Evolutionary conservation across 371 early-diverging fungal genomes (phyloP).

Genomic region (Mucor mucedo): DNA sequence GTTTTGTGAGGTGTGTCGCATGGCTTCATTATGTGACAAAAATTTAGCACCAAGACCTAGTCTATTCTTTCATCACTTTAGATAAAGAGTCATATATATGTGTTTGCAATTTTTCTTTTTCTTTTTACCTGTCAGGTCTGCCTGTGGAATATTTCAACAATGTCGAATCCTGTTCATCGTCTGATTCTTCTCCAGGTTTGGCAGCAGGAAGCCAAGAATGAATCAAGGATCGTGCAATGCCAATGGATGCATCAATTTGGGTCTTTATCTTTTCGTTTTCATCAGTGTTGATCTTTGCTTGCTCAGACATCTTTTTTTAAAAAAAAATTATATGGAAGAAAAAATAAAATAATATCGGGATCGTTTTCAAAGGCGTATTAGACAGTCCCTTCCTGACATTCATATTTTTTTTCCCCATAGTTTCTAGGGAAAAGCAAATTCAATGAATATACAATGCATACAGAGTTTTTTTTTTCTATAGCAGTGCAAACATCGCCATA

Average conservation of each 20-base stretch:
- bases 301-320: constrained; percentile 4
- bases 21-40: constrained; percentile 62
- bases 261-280: constrained; percentile 52
- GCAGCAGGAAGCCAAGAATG: constrained; percentile 53
- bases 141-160: constrained; percentile 43
- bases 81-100: too few relatives aligned
- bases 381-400: too few relatives aligned
- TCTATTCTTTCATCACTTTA: constrained; percentile 30
- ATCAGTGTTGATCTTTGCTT: constrained; percentile 30
- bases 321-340: constrained; percentile 1
- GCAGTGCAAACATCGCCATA: too few relatives aligned
- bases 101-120: background rate
- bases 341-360: constrained; percentile 1
- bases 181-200: constrained; percentile 39
- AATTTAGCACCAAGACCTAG: constrained; percentile 66
- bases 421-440: too few relatives aligned
- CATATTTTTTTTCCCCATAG: too few relatives aligned
- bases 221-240: constrained; percentile 45
- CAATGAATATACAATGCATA: too few relatives aligned
- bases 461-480: too few relatives aligned
- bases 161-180: constrained; percentile 40
- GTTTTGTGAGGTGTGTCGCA: constrained; percentile 50
- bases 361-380: too few relatives aligned
- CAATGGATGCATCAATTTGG: constrained; percentile 56
- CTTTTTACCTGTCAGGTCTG: constrained; percentile 49